phyloP scores from a whole-genome alignment of 495 filamentous ascomycete species.

The Immersiella caudata region DNA sequence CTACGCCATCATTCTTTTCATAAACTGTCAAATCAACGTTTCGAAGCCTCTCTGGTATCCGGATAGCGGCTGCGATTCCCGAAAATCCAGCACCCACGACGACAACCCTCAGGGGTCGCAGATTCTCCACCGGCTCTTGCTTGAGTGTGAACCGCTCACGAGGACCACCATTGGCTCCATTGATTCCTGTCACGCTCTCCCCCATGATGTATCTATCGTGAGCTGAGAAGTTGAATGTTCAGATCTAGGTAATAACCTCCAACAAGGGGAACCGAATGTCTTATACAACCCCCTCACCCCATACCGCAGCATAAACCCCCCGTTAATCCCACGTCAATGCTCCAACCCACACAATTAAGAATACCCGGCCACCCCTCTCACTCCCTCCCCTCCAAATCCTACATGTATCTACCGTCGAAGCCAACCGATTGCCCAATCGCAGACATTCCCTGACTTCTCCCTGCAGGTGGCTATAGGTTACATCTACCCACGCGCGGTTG shows the following conservation, averaged over 20 bases:
- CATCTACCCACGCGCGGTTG: background rate
- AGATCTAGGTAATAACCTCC: too few relatives aligned
- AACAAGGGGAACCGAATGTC: background rate
- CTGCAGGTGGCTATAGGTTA: background rate
- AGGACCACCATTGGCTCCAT: conserved; percentile 2
- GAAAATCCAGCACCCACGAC: conserved; percentile 55
- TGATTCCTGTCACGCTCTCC: background rate
- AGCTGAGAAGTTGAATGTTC: background rate
- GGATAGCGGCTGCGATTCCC: conserved; percentile 49
- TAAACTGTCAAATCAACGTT: conserved; percentile 49
- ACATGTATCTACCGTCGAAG: too few relatives aligned
- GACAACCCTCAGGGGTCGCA: conserved; percentile 49
- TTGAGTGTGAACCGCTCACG: conserved; percentile 38
- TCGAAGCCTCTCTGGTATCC: conserved; percentile 47
- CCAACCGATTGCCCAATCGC: too few relatives aligned
- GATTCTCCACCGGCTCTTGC: conserved; percentile 47
- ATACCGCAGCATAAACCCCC: background rate
- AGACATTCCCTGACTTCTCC: too few relatives aligned
- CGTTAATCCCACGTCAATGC: background rate
- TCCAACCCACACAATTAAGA: background rate
- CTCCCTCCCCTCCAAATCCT: background rate
- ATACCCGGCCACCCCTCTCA: background rate
- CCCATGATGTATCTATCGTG: background rate
- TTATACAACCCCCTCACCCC: background rate
- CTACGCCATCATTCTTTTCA: conserved; percentile 47